Base-by-base conservation (phyloP, 83 land plant genomes). In the Isoetes engelmannii region DNA sequence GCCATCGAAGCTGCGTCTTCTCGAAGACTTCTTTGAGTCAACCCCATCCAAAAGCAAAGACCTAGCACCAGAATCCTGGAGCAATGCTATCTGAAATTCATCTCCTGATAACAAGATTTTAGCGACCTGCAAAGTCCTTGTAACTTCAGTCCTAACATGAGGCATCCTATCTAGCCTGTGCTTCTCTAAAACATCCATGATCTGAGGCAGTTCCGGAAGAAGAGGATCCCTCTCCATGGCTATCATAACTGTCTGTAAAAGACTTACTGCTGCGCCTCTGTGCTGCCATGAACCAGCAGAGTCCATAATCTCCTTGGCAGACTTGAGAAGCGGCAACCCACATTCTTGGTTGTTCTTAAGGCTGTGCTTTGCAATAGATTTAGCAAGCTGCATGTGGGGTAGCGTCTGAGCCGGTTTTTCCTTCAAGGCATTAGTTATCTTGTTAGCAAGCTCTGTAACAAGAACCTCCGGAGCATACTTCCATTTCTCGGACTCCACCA, bases 401-500 rank as follows among this genome's bases (percentile, higher is more conserved):
- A 59, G 67, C n/a, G 68, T 57, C 68, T 56, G 73, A 20, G 44
- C 47, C 6, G 48, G 44, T 57, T 60, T 70, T 17, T 57, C 73
- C 5, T 7, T 43, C 66, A 70, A 44, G 15, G 73, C 68, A 5
- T 10, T 18, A 44, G 73, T n/a, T 9, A 45, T 18, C 48, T 50
- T 59, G 68, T 4, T 59, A 67, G 67, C 58, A 15, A 60, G 18
- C 47, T 70, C 73, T 18, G 44, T 59, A 43, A 58, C 68, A 37
- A 70, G 46, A 17, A 44, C 73, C 5, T 28, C 45, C 45, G 73
- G 48, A 12, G 73, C 73, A 44, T 45, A 67, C 47, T 8, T 70
- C 73, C 73, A 70, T 10, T 57, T 59, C 69, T 70, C 73, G 20
- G 73, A 59, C 67, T 58, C 66, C 46, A 70, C 66, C n/a, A 70